These are phyloP conservation scores for Parietichytrium sp. DNA, from an alignment of 108 stramenopile genomes.

Conservation along the genomic window DNA sequence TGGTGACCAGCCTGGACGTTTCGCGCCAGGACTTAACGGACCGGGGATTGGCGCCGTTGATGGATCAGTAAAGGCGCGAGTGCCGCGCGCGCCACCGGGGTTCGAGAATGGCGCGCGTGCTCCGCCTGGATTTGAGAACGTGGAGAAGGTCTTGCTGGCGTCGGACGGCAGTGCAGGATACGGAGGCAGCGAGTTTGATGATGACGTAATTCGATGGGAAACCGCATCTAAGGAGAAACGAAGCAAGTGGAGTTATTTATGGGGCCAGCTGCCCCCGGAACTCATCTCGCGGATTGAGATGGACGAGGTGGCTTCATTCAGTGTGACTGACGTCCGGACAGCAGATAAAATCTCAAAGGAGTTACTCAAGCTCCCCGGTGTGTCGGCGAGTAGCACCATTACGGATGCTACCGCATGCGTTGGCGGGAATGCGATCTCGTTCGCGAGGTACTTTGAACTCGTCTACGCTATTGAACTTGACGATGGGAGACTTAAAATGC, in stretches of 20 bases:
- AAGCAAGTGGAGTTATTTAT: slow-evolving; percentile 18
- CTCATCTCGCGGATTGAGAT: slow-evolving; percentile 5
- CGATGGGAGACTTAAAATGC: slow-evolving; percentile 25
- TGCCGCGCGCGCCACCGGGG: too few relatives aligned
- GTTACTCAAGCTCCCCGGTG: slow-evolving; percentile 43
- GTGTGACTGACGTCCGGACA: slow-evolving; percentile 49
- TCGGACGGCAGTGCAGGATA: slow-evolving; percentile 22
- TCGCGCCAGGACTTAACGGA: too few relatives aligned
- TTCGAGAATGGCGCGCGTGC: too few relatives aligned
- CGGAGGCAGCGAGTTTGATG: slow-evolving; percentile 26
- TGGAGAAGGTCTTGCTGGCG: neutral
- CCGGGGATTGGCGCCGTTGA: too few relatives aligned
- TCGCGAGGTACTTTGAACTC: slow-evolving; percentile 38
- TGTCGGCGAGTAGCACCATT: slow-evolving; percentile 15
- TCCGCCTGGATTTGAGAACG: slow-evolving; percentile 13
- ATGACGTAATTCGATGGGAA: neutral
- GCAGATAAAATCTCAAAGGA: slow-evolving; percentile 49
- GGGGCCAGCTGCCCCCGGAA: slow-evolving; percentile 21
- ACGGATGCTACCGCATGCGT: slow-evolving; percentile 54
- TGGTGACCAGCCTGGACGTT: too few relatives aligned
- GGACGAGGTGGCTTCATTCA: slow-evolving; percentile 51
- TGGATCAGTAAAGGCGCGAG: too few relatives aligned
- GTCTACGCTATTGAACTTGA: slow-evolving; percentile 47
- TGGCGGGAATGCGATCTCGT: slow-evolving; percentile 54
- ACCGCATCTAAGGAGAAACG: neutral